Base-by-base conservation (phyloP, 78 protist genomes). In the Chrysochromulina parva region DNA sequence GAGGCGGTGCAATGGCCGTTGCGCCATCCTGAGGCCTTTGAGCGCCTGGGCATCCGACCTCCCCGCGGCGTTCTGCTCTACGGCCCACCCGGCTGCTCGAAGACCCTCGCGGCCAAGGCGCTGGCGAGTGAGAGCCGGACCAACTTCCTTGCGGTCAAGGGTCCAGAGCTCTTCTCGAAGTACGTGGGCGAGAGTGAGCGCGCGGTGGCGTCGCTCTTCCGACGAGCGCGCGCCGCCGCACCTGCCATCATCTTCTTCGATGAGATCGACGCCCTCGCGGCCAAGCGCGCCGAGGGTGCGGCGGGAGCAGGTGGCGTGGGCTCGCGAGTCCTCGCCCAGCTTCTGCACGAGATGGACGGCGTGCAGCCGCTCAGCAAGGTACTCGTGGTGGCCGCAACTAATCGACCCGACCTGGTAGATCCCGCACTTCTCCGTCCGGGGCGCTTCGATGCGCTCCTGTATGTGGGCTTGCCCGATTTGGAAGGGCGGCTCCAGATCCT, bases 1-100 rank as follows among this genome's bases (percentile, higher is more conserved):
- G 99, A 98, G 67, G 97, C 97, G 1, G 95, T 98, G 19, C 98
- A 96, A 47, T 97, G 98, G 99, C 99, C 99, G n/a, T 16, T 74
- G 82, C 53, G 3, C n/a, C 82, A 48, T n/a, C 24, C 99, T 0
- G 93, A 58, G 24, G 92, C 96, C 19, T 98, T 98, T 57, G 52
- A 10, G 47, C 78, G 96, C 13, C 47, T 98, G 90, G 98, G 97
- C 59, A 95, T 98, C 19, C 88, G 93, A 16, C 98, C 99, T 5
- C 99, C 99, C 2, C 89, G 80, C 17, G 94, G 95, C 53, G 85
- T 94, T 17, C 85, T 94, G 4, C 90, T 94, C n/a, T 94, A 85
- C 88, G 96, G 94, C 52, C 95, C 95, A 4, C 96, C 96, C 9
- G 96, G 94, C 62, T 89, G 93, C 71, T 91, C 94, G 50, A 93